Conservation (phyloP, 495 filamentous ascomycete species). For the Letharia columbiana region DNA sequence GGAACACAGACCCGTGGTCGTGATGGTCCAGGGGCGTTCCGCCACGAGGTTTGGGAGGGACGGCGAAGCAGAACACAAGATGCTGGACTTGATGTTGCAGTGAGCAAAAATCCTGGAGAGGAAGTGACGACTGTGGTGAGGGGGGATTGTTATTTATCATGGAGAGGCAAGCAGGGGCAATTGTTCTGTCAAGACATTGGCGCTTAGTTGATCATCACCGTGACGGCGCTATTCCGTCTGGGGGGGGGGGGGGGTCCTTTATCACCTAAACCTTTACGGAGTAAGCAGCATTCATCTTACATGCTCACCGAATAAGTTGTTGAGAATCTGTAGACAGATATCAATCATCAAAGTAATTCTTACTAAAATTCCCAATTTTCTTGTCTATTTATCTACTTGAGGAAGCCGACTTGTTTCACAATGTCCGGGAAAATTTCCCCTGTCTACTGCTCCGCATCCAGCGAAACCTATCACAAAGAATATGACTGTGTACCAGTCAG, state of each 20-base stretch:
- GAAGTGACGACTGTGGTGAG: constrained; percentile 9
- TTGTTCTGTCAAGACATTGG: constrained; percentile 7
- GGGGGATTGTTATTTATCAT: not conserved
- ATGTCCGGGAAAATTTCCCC: constrained; percentile 4
- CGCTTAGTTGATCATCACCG: not conserved
- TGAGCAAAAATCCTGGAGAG: not conserved
- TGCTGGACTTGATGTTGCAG: not conserved
- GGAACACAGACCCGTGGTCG: not conserved
- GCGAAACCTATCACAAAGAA: not conserved
- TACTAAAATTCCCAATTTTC: not conserved
- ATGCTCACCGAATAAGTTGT: not conserved
- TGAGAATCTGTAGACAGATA: too few species aligned
- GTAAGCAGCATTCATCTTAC: constrained; percentile 6
- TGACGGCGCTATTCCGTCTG: constrained; percentile 12
- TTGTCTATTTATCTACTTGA: not conserved
- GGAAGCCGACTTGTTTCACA: constrained; percentile 9
- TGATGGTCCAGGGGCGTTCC: constrained; percentile 13
- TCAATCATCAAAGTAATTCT: not conserved
- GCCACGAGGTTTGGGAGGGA: not conserved
- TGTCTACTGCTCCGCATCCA: constrained; percentile 1
- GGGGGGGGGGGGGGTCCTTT: not conserved
- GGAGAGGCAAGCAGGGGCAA: not conserved
- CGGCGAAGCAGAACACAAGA: not conserved
- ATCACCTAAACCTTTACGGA: not conserved
- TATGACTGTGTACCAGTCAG: not conserved